Evolutionary conservation across 2,329 filamentous ascomycete genomes (phyloP), one percentile per base, ranked within the genome.

Genomic region (Colletotrichum eleusines): DNA sequence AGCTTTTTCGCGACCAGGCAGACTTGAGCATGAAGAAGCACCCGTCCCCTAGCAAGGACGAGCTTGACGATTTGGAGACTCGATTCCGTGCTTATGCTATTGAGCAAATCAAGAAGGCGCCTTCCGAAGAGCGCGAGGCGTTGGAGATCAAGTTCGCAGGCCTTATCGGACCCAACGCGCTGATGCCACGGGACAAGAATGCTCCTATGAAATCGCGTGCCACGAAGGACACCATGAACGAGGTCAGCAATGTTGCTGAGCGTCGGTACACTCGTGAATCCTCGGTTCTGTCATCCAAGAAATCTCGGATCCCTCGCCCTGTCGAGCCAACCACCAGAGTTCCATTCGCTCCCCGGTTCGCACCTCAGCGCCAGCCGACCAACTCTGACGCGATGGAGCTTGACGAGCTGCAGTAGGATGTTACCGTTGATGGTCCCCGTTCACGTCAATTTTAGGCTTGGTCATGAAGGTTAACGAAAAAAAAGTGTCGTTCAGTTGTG

Each of bases 21-120:
- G 59, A 68, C 2, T 14, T 61, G 14, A 55, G 12, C 20, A 66
- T 31, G 20, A 85, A 85, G 76, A 85, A 84, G 66, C 83, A 85
- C 48, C 83, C 83, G 7, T 84, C 83, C 2, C 83, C 83, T 2
- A 83, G 80, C 75, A 84, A 84, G 68, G 76, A 77, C 38, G 79
- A 78, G 12, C 74, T 85, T 28, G 78, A 83, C 59, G 75, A 79
- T n/a, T 75, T 84, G 31, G 79, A 81, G 59, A 67, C 72, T 40
- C 80, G 79, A 1, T 78, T 84, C 23, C 77, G 76, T 28, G 67
- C 26, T 7, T 71, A 44, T 50, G 60, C 59, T n/a, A 54, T 69
- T 23, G 38, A 48, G 2, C 53, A 69, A n/a, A 69, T 69, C 53
- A 46, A 61, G n/a, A 55, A 55, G n/a, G 59, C 59, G n/a, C 65